phyloP scores from a whole-genome alignment of 768 basidiomycete species.

The Tylopilus cervinicoccineus region DNA sequence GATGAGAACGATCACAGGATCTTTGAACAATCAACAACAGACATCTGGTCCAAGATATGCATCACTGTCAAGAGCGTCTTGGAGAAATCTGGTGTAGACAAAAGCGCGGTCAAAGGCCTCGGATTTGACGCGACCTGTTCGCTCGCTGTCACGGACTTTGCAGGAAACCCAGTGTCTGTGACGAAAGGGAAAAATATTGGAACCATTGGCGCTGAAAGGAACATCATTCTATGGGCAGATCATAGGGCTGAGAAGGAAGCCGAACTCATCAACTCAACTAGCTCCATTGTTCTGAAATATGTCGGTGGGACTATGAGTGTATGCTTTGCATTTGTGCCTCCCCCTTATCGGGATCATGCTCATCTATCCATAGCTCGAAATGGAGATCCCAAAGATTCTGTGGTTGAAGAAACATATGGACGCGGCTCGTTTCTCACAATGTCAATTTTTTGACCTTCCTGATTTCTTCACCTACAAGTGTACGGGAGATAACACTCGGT shows the following conservation, averaged over 20 bases:
- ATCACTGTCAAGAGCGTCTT: conserved; percentile 62
- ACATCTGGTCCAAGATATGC: conserved; percentile 80
- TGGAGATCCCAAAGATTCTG: conserved; percentile 97
- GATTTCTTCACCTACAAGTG: conserved; percentile 94
- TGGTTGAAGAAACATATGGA: conserved; percentile 94
- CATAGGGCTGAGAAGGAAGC: conserved; percentile 94
- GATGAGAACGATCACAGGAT: conserved; percentile 82
- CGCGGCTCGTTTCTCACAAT: conserved; percentile 59
- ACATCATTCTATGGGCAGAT: conserved; percentile 95
- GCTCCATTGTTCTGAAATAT: conserved; percentile 84
- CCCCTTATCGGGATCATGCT: conserved; percentile 1
- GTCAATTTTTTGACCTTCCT: conserved; percentile 90
- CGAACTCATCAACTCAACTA: conserved; percentile 80
- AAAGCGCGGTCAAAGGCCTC: conserved; percentile 72
- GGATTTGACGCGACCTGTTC: conserved; percentile 98
- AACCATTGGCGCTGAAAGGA: conserved; percentile 58
- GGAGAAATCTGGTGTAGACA: conserved; percentile 47
- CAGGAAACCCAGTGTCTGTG: conserved; percentile 72
- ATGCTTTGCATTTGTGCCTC: conserved; percentile 22
- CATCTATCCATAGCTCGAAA: conserved; percentile 66
- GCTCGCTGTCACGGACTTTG: conserved; percentile 74
- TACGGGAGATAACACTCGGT: conserved; percentile 67
- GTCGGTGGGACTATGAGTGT: conserved; percentile 97
- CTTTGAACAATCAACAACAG: conserved; percentile 91
- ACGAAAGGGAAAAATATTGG: conserved; percentile 67